Evolutionary conservation across 2,329 filamentous ascomycete species (phyloP), one percentile per base, ranked within the genome.

Genomic region (Colletotrichum higginsianum): DNA sequence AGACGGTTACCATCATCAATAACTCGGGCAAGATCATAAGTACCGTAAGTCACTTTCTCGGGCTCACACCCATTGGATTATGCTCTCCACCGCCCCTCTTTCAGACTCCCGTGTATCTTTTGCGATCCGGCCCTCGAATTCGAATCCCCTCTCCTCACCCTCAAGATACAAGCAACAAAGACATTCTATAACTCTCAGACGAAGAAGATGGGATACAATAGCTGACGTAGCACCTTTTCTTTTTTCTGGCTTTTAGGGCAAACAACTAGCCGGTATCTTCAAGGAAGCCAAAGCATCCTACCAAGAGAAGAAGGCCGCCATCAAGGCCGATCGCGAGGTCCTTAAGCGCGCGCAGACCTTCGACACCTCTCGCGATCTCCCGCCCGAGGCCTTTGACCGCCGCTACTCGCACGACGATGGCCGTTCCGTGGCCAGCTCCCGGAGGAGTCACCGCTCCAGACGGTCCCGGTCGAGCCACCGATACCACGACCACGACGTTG

Each of bases 241-340:
- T 16, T n/a, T 55, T 38, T 35, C 9, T 16, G 6, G 35, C 16
- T 13, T 42, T 61, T 78, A 97, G 94, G 94, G 94, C 79, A 98
- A 97, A 84, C 94, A 98, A 77, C 86, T 98, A 30, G 89, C 97
- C 78, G 92, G 91, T 79, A 92, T 98, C 79, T 97, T 97, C 87
- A 97, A 94, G 81, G 95, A 98, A 80, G 96, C 95, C 74, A 94
- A 94, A 80, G 90, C 92, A 65, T 93, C 94, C 70, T 98, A 98
- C 83, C 89, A 92, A 68, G 94, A 97, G 78, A 94, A 94, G 79
- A 98, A 97, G 81, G 92, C 94, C 8, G 91, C 95, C 76, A 88
- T 98, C 76, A 91, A 91, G 80, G 90, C 92, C 23, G 90, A 94
- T 75, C 84, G 84, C 16, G 79, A 80, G n/a, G 74, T 80, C 26